A percentile compares a stretch with the other conserved stretches of the same genome.
These are phyloP conservation scores for Favolaschia claudopus DNA, from an alignment of 768 basidiomycete genomes.

Conservation along the genomic window DNA sequence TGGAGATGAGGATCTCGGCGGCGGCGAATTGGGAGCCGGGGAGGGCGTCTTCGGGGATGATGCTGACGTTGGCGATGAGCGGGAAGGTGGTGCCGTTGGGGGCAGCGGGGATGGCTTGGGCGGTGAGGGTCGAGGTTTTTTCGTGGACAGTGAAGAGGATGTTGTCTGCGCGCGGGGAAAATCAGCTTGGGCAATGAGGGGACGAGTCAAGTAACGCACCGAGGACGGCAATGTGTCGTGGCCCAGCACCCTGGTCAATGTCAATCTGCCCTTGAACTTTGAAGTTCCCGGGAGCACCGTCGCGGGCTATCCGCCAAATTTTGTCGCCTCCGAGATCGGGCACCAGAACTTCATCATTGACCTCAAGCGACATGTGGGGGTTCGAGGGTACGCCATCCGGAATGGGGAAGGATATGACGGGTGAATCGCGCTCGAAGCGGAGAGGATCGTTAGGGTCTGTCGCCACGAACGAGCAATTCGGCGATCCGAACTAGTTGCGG, in stretches of 20 bases:
- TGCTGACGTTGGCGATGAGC: slow-evolving; percentile 55
- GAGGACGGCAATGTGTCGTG: slow-evolving; percentile 60
- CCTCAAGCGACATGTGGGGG: slow-evolving; percentile 68
- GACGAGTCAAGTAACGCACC: slow-evolving; percentile 57
- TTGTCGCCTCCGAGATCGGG: slow-evolving; percentile 71
- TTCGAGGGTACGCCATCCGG: slow-evolving; percentile 52
- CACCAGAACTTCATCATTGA: slow-evolving; percentile 60
- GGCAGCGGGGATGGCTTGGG: slow-evolving; percentile 54
- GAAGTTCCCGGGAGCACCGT: slow-evolving; percentile 52
- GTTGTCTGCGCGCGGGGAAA: slow-evolving; percentile 57
- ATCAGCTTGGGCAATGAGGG: slow-evolving; percentile 63
- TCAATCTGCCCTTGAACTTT: slow-evolving; percentile 62
- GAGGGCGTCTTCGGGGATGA: slow-evolving; percentile 49
- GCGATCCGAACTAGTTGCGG: slow-evolving; percentile 43
- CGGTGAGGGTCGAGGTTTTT: slow-evolving; percentile 57
- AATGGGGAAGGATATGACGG: slow-evolving; percentile 57
- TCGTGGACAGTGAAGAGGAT: slow-evolving; percentile 62
- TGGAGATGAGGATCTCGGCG: slow-evolving; percentile 62
- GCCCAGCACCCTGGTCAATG: slow-evolving; percentile 62
- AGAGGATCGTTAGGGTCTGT: slow-evolving; percentile 48
- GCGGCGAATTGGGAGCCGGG: slow-evolving; percentile 53
- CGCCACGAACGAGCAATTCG: slow-evolving; percentile 43
- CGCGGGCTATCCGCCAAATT: slow-evolving; percentile 64
- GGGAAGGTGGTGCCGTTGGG: slow-evolving; percentile 56
- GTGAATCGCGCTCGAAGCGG: slow-evolving; percentile 42